phyloP scores from a whole-genome alignment of 2,329 filamentous ascomycete species.

The Arthrocladium fulminans region DNA sequence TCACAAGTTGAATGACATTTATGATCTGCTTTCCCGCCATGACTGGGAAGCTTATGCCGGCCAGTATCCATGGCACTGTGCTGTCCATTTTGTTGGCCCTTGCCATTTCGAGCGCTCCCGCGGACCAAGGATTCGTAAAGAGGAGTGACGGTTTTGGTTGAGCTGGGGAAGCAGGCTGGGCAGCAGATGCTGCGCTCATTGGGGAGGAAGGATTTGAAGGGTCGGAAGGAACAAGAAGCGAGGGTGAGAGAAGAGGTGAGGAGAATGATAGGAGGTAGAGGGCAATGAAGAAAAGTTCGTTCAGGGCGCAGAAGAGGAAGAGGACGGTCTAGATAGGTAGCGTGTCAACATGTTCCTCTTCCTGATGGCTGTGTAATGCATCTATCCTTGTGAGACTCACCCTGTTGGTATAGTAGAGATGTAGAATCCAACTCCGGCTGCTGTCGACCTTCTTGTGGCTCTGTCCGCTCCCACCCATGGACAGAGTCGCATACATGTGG shows the following conservation, averaged over 20 bases:
- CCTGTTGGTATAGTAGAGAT: slow-evolving; percentile 96
- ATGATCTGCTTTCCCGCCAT: slow-evolving; percentile 90
- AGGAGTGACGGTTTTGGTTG: slow-evolving; percentile 60
- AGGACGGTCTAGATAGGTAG: slow-evolving; percentile 60
- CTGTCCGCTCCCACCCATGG: slow-evolving; percentile 67
- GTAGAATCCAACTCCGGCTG: slow-evolving; percentile 77
- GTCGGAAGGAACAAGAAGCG: slow-evolving; percentile 47
- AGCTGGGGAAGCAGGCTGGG: slow-evolving; percentile 58
- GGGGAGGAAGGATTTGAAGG: neutral
- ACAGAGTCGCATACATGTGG: slow-evolving; percentile 95
- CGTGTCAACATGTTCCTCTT: slow-evolving; percentile 1
- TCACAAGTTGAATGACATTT: slow-evolving; percentile 88
- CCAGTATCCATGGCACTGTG: slow-evolving; percentile 68
- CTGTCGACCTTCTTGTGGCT: slow-evolving; percentile 94
- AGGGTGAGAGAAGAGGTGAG: slow-evolving; percentile 77
- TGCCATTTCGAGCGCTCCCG: slow-evolving; percentile 83
- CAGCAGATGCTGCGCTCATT: slow-evolving; percentile 45
- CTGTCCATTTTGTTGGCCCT: slow-evolving; percentile 88
- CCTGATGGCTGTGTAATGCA: neutral
- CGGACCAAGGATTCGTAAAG: slow-evolving; percentile 84
- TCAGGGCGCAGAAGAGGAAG: slow-evolving; percentile 80
- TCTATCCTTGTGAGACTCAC: slow-evolving; percentile 44
- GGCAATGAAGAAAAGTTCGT: slow-evolving; percentile 96
- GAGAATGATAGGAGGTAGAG: slow-evolving; percentile 97
- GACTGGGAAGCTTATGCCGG: slow-evolving; percentile 69